Evolutionary conservation across 2,329 filamentous ascomycete genomes (phyloP), one percentile per base, ranked within the genome.

Genomic region (Venturia aucupariae): DNA sequence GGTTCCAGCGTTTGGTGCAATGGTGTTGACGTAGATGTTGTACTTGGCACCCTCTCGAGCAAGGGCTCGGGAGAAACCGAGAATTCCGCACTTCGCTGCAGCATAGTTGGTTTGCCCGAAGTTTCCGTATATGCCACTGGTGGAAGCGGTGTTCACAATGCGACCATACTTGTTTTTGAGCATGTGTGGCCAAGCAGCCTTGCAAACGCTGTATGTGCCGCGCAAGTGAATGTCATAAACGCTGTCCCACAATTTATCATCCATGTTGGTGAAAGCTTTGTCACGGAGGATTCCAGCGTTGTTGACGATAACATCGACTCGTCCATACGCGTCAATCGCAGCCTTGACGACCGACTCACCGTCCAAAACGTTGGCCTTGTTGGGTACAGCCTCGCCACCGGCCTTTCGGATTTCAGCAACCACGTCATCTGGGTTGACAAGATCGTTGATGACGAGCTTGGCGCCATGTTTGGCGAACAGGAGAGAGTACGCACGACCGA

Each of bases 21-120:
- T 97, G 65, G 92, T 96, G 84, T 99, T 99, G 76, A 96, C 90
- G 72, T 86, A 92, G 77, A 99, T 97, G 82, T 97, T 96, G 83
- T 99, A 92, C 82, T 97, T 97, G 73, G 85, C 84, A 71, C 94
- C 94, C 79, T 99, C 94, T 61, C 94, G 84, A 62, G 94, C 94
- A 64, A 99, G 85, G 61, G 94, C 90, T 70, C 92, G 90, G 48
- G 92, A 96, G 82, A 99, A 91, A 67, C 94, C 94, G 51, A 99
- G 87, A 69, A 99, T 97, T 78, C 90, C 94, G 70, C 68, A 75
- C 68, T 76, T 77, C 48, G 78, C 74, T 59, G 91, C 90, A 67
- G 92, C 84, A 76, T 96, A 96, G 82, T 96, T 96, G 72, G 91
- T 89, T 78, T 96, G 92, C 68, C 92, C 92, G 75, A 96, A 96